Evolutionary conservation across 2,329 filamentous ascomycete species (phyloP).

Genomic region (Talaromyces amestolkiae): DNA sequence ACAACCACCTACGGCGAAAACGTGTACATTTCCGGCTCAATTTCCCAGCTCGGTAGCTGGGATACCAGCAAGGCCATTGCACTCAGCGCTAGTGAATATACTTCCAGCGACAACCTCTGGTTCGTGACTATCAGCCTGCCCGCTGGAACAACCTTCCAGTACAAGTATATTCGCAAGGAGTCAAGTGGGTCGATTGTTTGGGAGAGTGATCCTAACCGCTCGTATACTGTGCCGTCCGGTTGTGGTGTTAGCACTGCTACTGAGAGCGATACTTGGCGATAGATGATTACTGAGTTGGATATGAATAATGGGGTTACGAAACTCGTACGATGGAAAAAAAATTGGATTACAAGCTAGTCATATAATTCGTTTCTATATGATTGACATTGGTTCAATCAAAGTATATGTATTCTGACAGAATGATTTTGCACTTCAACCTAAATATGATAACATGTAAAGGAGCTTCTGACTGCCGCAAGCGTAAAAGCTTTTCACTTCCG

Average conservation of each 20-base stretch:
- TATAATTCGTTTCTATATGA: neutral
- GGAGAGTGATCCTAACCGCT: constrained; percentile 59
- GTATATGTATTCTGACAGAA: no score
- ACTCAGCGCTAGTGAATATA: constrained; percentile 63
- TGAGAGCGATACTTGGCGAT: constrained; percentile 39
- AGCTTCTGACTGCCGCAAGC: no score
- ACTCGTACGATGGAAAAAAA: neutral
- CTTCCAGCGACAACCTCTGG: constrained; percentile 61
- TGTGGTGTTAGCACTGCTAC: constrained; percentile 35
- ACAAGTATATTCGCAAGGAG: constrained; percentile 66
- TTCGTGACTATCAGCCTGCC: constrained; percentile 54
- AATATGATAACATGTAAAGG: neutral
- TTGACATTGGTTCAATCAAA: neutral
- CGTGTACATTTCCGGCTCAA: constrained; percentile 63
- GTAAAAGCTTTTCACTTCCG: no score
- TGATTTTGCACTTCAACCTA: neutral
- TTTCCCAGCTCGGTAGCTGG: constrained; percentile 63
- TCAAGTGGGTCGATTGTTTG: constrained; percentile 57
- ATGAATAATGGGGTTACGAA: neutral
- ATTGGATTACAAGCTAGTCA: no score
- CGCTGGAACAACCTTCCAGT: constrained; percentile 58
- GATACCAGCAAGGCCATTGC: constrained; percentile 53
- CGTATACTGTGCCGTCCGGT: constrained; percentile 40
- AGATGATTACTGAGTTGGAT: neutral
- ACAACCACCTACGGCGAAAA: constrained; percentile 61